Base-by-base conservation (phyloP, 148 eudicot genomes). In the Chenopodium quinoa region DNA sequence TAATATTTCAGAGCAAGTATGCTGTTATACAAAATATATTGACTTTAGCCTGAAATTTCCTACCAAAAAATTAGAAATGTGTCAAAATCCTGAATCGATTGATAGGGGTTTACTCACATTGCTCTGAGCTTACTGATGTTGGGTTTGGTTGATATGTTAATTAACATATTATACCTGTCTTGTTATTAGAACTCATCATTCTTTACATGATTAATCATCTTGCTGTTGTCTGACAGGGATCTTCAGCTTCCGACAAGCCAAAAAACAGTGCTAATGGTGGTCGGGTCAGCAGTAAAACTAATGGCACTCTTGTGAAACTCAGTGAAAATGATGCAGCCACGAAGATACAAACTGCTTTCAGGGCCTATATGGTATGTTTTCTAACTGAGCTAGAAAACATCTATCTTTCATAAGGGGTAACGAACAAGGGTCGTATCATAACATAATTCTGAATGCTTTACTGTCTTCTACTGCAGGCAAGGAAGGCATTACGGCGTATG, bases 341-440 rank as follows among this genome's bases (percentile, higher is more conserved):
- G 40, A 89, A 83, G 74, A 94, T 96, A 81, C 99, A 94, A 85
- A 90, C 90, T 79, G 90, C 95, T 58, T 91, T 86, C 83, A 83
- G 99, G 83, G 94, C 95, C 48, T 86, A 89, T 78, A 75, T 54
- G 91, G 99, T 92, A 86, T 68, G 63, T 75, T 52, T 37, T 1
- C 65, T 75, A 25, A n/a, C 10, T 72, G 77, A 58, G 32, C 12
- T n/a, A 7, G 37, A 71, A 79, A 71, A 22, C 34, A 44, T 44
- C 37, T 60, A 23, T 54, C 52, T n/a, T 58, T 37, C 8, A n/a
- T 31, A 19, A 76, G 68, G 23, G 34, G 48, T 32, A 48, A 48
- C 34, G 9, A 73, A 23, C 3, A 19, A 48, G 76, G 19, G 32
- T 27, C 60, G 10, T 47, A 13, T 44, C 32, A 71, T 13, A 14